Evolutionary conservation across 345 rosid genomes (phyloP).

Genomic region (Euclidium syriacum): DNA sequence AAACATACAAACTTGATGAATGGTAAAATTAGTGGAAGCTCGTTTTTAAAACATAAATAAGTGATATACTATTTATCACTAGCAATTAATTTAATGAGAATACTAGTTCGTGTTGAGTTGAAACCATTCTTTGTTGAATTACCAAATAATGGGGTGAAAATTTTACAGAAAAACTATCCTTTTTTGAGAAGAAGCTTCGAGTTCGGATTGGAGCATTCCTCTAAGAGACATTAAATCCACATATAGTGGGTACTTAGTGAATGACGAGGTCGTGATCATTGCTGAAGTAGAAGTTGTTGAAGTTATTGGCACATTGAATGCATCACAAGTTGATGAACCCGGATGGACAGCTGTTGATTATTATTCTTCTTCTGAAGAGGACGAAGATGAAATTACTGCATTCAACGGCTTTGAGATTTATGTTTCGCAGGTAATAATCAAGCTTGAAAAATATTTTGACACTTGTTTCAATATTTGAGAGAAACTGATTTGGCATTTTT

Average conservation of each 20-base stretch:
- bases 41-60: too few relatives aligned
- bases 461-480: neutral
- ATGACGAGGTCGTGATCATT: conserved; percentile 51
- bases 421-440: neutral
- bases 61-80: too few relatives aligned
- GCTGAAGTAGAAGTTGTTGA: conserved; percentile 43
- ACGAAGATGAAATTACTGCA: neutral
- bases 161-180: neutral
- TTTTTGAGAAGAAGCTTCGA: neutral
- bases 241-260: conserved; percentile 31
- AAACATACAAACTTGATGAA: too few relatives aligned
- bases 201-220: neutral
- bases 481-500: neutral
- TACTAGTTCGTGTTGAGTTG: too few relatives aligned
- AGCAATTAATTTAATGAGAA: too few relatives aligned
- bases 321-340: neutral
- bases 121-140: too few relatives aligned
- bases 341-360: neutral
- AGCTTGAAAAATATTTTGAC: too few relatives aligned
- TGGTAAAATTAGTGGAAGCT: too few relatives aligned
- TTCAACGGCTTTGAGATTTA: conserved; percentile 4
- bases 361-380: neutral
- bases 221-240: neutral
- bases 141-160: too few relatives aligned
- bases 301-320: neutral